A percentile compares a stretch with the other conserved stretches of the same genome.
phyloP scores from a whole-genome alignment of 1,139 yeast genomes.

The Diutina scorzettiae region DNA sequence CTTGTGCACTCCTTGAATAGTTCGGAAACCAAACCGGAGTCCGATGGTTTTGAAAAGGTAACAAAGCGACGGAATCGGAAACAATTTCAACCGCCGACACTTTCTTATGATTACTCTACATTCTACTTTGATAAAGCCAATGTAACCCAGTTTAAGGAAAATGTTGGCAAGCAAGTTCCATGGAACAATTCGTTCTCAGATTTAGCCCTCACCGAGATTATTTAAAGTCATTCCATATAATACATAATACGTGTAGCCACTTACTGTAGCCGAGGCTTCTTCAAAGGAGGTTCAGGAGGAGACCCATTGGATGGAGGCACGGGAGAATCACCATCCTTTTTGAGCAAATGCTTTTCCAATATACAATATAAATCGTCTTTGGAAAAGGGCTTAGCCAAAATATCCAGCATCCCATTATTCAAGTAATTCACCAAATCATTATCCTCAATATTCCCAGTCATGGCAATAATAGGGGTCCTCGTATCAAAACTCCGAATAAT shows the following conservation, averaged over 20 bases:
- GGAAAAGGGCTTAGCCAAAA: conserved; percentile 84
- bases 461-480: conserved; percentile 80
- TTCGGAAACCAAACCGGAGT: background rate
- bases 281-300: background rate
- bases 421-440: conserved; percentile 70
- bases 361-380: conserved; percentile 71
- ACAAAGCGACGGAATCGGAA: background rate
- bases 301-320: background rate
- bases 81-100: background rate
- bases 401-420: conserved; percentile 86
- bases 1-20: background rate
- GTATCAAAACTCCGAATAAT: conserved; percentile 75
- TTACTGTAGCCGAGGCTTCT: conserved; percentile 5
- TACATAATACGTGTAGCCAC: background rate
- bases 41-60: background rate
- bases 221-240: background rate
- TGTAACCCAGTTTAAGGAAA: background rate
- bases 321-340: conserved; percentile 6
- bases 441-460: conserved; percentile 84
- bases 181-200: conserved; percentile 1
- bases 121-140: background rate
- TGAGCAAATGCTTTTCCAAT: conserved; percentile 51
- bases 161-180: background rate
- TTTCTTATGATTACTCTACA: background rate
- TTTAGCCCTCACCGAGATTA: background rate